Evolutionary conservation across 106 monocot genomes (phyloP).

Genomic region (Platanthera zijinensis): DNA sequence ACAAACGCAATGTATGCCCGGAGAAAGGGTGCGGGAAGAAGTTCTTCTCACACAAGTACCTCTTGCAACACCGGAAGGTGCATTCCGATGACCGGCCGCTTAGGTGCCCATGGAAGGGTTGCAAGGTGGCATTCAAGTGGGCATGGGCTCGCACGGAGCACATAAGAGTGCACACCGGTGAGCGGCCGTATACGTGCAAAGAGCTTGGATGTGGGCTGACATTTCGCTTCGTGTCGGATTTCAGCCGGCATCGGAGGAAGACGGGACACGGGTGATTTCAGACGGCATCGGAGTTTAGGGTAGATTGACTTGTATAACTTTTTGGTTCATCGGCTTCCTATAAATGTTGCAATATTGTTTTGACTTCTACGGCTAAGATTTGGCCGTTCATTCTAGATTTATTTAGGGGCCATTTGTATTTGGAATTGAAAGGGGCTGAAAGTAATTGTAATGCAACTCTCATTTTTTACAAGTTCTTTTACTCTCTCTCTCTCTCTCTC

Average conservation of each 20-base stretch:
- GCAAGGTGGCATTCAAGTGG: conserved; percentile 92
- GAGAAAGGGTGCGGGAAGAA: too few species aligned
- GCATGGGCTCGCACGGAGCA: conserved; percentile 93
- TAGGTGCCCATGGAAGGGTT: conserved; percentile 86
- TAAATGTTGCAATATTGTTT: too few species aligned
- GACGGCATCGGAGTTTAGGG: not conserved
- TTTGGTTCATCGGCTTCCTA: not conserved
- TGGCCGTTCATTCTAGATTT: not conserved
- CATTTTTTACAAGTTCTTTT: too few species aligned
- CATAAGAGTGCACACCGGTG: conserved; percentile 82
- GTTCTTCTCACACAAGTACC: too few species aligned
- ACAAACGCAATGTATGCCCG: too few species aligned
- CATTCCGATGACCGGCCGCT: too few species aligned
- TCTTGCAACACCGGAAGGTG: too few species aligned
- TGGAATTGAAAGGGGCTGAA: too few species aligned
- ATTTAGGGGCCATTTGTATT: not conserved
- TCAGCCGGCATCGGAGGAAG: conserved; percentile 90
- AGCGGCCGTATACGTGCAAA: conserved; percentile 68
- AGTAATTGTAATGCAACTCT: too few species aligned
- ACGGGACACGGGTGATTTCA: conserved; percentile 40
- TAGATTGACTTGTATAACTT: not conserved
- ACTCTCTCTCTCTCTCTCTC: too few species aligned
- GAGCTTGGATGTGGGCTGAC: conserved; percentile 75
- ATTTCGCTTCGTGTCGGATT: conserved; percentile 89
- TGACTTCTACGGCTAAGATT: too few species aligned